Evolutionary conservation across 768 basidiomycete species (phyloP).

Genomic region (Nidula microcarpa): DNA sequence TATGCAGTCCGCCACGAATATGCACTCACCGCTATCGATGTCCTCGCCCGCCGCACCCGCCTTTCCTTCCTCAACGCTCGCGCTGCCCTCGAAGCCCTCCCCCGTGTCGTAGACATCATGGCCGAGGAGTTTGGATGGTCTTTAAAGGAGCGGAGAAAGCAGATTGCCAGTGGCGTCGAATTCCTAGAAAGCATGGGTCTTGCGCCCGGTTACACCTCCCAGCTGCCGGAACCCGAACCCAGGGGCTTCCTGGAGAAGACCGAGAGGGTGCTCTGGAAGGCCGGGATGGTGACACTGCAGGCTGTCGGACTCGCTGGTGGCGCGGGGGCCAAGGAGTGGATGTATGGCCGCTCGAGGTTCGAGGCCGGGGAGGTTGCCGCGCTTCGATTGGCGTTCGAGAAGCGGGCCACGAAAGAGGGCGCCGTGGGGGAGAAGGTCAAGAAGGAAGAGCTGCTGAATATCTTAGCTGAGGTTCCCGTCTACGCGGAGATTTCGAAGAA

Average conservation of each 20-base stretch:
- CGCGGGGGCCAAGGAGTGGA: slow-evolving; percentile 5
- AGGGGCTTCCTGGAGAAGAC: slow-evolving; percentile 22
- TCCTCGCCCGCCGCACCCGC: slow-evolving; percentile 88
- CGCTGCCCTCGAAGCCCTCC: slow-evolving; percentile 80
- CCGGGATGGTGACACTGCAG: slow-evolving; percentile 41
- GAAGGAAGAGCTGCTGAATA: slow-evolving; percentile 34
- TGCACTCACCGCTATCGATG: slow-evolving; percentile 87
- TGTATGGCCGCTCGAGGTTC: slow-evolving; percentile 38
- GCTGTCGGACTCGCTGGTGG: slow-evolving; percentile 20
- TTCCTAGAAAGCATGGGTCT: slow-evolving; percentile 90
- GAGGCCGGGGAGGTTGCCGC: slow-evolving; percentile 40
- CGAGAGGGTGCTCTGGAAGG: slow-evolving; percentile 18
- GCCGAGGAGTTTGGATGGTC: slow-evolving; percentile 81
- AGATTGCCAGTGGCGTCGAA: slow-evolving; percentile 53
- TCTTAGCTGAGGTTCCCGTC: slow-evolving; percentile 45
- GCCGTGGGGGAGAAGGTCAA: slow-evolving; percentile 31
- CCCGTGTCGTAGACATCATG: slow-evolving; percentile 90
- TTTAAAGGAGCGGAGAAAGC: slow-evolving; percentile 47
- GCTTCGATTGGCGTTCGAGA: slow-evolving; percentile 34
- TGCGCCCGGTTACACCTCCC: slow-evolving; percentile 41
- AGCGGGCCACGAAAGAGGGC: slow-evolving; percentile 17
- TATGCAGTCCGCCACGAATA: slow-evolving; percentile 91
- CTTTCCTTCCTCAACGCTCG: slow-evolving; percentile 91
- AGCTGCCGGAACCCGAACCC: slow-evolving; percentile 17
- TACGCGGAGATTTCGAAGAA: slow-evolving; percentile 59